Conservation (phyloP, 2,329 filamentous ascomycete genomes). For the Fusarium staphyleae region DNA sequence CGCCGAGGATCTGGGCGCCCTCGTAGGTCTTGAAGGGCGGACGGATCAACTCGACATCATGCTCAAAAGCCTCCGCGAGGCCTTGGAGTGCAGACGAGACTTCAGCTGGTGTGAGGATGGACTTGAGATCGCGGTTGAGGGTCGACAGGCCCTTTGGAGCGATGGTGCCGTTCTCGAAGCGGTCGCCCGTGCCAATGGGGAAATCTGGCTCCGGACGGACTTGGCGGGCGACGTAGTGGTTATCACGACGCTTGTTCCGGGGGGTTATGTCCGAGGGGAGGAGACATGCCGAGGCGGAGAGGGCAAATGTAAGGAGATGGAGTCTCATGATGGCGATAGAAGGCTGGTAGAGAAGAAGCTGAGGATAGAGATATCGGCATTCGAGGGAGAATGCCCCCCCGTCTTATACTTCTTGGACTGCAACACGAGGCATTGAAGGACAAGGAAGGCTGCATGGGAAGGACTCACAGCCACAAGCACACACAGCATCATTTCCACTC, state of each 20-base stretch:
- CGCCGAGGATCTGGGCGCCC: conserved; percentile 49
- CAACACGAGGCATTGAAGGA: not conserved
- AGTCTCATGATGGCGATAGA: conserved; percentile 41
- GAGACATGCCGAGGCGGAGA: conserved; percentile 46
- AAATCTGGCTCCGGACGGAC: conserved; percentile 40
- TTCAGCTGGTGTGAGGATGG: conserved; percentile 55
- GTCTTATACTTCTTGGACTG: not conserved
- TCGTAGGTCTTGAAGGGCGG: conserved; percentile 55
- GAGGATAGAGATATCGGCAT: not conserved
- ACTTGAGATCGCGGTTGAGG: conserved; percentile 48
- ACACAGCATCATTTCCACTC: not conserved
- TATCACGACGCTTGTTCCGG: conserved; percentile 12
- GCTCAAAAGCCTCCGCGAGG: conserved; percentile 49
- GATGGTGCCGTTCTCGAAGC: conserved; percentile 50
- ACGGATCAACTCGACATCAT: conserved; percentile 50
- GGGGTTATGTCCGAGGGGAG: conserved; percentile 47
- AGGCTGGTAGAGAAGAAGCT: not conserved
- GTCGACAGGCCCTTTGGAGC: conserved; percentile 44
- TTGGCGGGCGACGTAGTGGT: conserved; percentile 12
- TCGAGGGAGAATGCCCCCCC: not conserved
- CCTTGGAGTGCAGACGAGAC: conserved; percentile 53
- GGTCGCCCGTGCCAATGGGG: conserved; percentile 53
- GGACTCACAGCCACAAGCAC: no score
- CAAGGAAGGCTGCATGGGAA: not conserved
- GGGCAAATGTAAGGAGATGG: conserved; percentile 26